Percentiles rank a stretch among this genome's conserved stretches.
Conservation (phyloP, 2,329 filamentous ascomycete genomes). For the Sporothrix humicola region DNA sequence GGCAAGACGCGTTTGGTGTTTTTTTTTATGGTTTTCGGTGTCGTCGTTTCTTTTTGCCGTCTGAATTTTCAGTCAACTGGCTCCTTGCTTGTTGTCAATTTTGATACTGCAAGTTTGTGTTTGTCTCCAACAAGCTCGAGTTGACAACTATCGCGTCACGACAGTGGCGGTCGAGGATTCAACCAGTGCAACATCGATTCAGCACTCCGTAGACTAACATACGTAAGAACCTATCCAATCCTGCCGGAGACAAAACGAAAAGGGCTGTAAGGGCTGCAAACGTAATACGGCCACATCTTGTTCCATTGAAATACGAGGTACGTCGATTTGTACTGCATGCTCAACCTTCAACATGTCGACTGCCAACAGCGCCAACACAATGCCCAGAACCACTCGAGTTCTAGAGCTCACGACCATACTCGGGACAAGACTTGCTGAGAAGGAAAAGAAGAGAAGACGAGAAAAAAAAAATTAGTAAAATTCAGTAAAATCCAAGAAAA, state of each 20-base stretch:
- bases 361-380: not conserved
- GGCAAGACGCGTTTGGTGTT: not conserved
- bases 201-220: too few species aligned
- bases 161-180: not conserved
- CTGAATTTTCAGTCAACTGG: not conserved
- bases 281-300: not conserved
- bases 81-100: not conserved
- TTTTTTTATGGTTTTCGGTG: too few species aligned
- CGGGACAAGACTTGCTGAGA: not conserved
- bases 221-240: not conserved
- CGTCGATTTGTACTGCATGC: too few species aligned
- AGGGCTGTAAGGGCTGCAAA: too few species aligned
- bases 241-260: not conserved
- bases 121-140: not conserved
- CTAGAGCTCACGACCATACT: constrained; percentile 16
- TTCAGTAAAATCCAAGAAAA: not conserved
- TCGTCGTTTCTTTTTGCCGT: not conserved
- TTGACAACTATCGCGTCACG: not conserved
- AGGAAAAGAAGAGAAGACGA: not conserved
- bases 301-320: not conserved
- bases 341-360: too few species aligned
- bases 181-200: too few species aligned
- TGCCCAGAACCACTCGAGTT: not conserved
- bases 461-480: too few species aligned
- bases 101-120: not conserved